Evolutionary conservation across 495 filamentous ascomycete genomes (phyloP), one percentile per base, ranked within the genome.

Genomic region (Cenococcum geophilum): DNA sequence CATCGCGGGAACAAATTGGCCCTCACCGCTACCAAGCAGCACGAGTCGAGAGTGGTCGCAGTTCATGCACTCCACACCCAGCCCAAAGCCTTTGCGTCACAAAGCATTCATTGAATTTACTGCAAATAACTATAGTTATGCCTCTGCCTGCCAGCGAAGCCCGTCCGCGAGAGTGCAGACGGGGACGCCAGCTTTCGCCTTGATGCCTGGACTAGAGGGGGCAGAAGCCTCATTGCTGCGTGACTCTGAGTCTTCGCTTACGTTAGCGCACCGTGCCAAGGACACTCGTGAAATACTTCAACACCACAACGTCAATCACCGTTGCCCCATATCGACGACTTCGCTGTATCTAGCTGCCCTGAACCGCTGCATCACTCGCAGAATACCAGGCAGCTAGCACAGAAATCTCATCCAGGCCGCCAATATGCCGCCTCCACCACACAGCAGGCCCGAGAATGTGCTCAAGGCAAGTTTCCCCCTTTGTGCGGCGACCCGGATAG

Each of bases 361-460:
- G 20, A 61, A 50, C 12, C 27, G 23, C 40, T 52, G 49, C 60
- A 35, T 62, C 56, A 20, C 40, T 47, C 35, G 63, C 65, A 62
- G 57, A 56, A 57, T 35, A 53, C 49, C 50, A 54, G 52, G 9
- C 55, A 43, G 71, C 69, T 71, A 66, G 27, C 27, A 32, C 27
- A 32, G 27, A 2, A 2, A 32, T 32, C 27, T 32, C 27, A 4
- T 10, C 50, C 66, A 60, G 53, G 74, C 71, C 74, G 74, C 81
- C 80, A 89, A 70, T 76, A 92, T 96, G 91, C 88, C 95, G 79
- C 95, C 93, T 69, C 89, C 89, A 71, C 92, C 92, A 62, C 90
- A 96, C 76, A 91, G 90, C 70, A 95, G 93, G 75, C 95, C 93
- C 71, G 93, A 98, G 83, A 98, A 98, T 87, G 89, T 96, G 72